Evolutionary conservation across 208 protist genomes (phyloP).

Genomic region (Trypanosoma scelopori): DNA sequence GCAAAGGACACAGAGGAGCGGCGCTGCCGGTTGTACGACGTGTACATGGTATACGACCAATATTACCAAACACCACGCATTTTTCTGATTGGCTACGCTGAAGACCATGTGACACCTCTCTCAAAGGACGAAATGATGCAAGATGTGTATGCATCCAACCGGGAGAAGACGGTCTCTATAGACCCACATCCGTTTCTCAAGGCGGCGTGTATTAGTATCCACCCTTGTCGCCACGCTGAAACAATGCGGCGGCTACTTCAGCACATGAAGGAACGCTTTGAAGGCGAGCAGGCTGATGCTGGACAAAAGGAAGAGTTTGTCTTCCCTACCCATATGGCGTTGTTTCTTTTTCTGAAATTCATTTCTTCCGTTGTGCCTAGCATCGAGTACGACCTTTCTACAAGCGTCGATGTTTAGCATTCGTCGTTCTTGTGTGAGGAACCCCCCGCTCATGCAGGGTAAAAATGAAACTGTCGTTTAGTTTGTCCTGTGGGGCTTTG

Average conservation of each 20-base stretch:
- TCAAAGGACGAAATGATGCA: conserved; percentile 92
- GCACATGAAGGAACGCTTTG: conserved; percentile 70
- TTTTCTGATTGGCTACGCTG: conserved; percentile 94
- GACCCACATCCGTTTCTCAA: conserved; percentile 86
- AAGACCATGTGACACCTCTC: conserved; percentile 73
- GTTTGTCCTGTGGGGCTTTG: too few relatives aligned
- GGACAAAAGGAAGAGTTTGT: conserved; percentile 41
- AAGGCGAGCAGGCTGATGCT: conserved; percentile 30
- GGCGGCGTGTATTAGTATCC: conserved; percentile 92
- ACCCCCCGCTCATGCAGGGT: too few relatives aligned
- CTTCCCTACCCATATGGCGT: conserved; percentile 50
- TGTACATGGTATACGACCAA: conserved; percentile 97
- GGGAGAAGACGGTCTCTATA: conserved; percentile 97
- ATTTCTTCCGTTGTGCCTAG: conserved; percentile 96
- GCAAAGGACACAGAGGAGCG: conserved; percentile 15
- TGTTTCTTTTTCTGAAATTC: conserved; percentile 90
- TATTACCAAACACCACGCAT: conserved; percentile 96
- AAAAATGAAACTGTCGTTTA: too few relatives aligned
- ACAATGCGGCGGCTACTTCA: conserved; percentile 94
- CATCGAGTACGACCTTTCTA: conserved; percentile 96
- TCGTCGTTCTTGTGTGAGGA: too few relatives aligned
- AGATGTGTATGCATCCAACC: conserved; percentile 96
- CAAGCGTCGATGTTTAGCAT: conserved; percentile 64
- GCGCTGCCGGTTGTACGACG: conserved; percentile 91
- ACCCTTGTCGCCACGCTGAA: conserved; percentile 95